phyloP scores from a whole-genome alignment of 495 filamentous ascomycete genomes.

The Aspergillus avenaceus region DNA sequence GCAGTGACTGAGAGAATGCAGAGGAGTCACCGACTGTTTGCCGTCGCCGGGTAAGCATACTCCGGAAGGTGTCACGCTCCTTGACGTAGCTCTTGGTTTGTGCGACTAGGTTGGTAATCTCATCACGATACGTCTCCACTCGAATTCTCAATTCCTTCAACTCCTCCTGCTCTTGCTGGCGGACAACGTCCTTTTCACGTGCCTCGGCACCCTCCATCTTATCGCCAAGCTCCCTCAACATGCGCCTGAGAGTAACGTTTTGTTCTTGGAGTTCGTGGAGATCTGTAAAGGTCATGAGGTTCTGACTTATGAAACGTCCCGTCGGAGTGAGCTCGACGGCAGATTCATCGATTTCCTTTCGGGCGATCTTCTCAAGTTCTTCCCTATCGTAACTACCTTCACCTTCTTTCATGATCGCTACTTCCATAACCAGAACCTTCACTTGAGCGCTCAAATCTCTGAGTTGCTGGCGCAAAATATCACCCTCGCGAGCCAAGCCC shows the following conservation, averaged over 20 bases:
- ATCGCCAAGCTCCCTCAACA: constrained; percentile 77
- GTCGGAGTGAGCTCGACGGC: constrained; percentile 65
- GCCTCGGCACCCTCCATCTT: constrained; percentile 91
- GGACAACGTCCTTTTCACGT: constrained; percentile 59
- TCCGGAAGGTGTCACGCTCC: constrained; percentile 94
- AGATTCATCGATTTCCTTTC: constrained; percentile 57
- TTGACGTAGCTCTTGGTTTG: constrained; percentile 88
- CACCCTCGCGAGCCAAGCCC: constrained; percentile 66
- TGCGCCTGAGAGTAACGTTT: constrained; percentile 75
- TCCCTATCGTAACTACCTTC: constrained; percentile 64
- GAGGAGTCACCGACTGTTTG: constrained; percentile 59
- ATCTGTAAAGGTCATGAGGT: constrained; percentile 76
- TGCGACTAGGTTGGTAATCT: constrained; percentile 70
- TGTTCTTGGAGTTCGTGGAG: constrained; percentile 83
- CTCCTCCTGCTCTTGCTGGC: constrained; percentile 68
- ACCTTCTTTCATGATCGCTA: constrained; percentile 74
- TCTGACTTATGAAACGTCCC: constrained; percentile 79
- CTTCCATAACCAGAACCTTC: constrained; percentile 80
- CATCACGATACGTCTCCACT: constrained; percentile 59
- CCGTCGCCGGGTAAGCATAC: constrained; percentile 76
- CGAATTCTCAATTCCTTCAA: constrained; percentile 64
- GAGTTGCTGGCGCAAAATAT: constrained; percentile 81
- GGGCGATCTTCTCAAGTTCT: constrained; percentile 69
- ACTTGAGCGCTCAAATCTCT: constrained; percentile 86
- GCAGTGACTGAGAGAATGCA: constrained; percentile 61